Evolutionary conservation across 257 asterid species (phyloP).

Genomic region (Capsicum rhomboideum): DNA sequence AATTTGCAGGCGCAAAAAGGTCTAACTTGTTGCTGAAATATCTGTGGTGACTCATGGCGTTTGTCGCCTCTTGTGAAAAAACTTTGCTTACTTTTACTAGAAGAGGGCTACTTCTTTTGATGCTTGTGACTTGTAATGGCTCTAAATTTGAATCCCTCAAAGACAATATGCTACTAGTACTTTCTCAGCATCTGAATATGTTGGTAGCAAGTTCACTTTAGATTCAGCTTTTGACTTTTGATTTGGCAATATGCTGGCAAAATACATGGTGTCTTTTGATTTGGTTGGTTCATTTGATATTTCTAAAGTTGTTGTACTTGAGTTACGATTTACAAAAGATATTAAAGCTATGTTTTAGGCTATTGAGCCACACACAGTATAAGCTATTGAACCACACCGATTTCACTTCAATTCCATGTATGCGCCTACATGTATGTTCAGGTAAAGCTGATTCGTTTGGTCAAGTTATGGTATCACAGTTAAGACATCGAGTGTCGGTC

Average conservation of each 20-base stretch:
- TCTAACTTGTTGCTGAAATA: neutral
- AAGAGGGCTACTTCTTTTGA: neutral
- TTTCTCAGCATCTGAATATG: neutral
- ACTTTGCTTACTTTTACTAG: neutral
- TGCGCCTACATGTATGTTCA: too few relatives aligned
- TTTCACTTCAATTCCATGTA: too few relatives aligned
- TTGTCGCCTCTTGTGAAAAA: neutral
- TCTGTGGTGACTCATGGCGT: neutral
- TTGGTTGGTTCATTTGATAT: too few relatives aligned
- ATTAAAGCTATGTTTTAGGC: too few relatives aligned
- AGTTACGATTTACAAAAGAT: too few relatives aligned
- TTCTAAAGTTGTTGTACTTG: too few relatives aligned
- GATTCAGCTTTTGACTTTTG: neutral
- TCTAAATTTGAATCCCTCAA: neutral
- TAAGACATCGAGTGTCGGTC: too few relatives aligned
- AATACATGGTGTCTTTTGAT: neutral
- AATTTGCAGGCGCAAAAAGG: neutral
- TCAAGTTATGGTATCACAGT: too few relatives aligned
- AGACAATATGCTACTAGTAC: neutral
- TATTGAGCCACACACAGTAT: too few relatives aligned
- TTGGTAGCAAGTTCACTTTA: neutral
- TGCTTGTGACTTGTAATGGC: neutral
- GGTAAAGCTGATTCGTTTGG: too few relatives aligned
- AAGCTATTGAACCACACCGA: too few relatives aligned
- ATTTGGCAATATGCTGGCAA: neutral